Base-by-base conservation (phyloP, 2,329 filamentous ascomycete genomes). In the Exophiala alcalophila region DNA sequence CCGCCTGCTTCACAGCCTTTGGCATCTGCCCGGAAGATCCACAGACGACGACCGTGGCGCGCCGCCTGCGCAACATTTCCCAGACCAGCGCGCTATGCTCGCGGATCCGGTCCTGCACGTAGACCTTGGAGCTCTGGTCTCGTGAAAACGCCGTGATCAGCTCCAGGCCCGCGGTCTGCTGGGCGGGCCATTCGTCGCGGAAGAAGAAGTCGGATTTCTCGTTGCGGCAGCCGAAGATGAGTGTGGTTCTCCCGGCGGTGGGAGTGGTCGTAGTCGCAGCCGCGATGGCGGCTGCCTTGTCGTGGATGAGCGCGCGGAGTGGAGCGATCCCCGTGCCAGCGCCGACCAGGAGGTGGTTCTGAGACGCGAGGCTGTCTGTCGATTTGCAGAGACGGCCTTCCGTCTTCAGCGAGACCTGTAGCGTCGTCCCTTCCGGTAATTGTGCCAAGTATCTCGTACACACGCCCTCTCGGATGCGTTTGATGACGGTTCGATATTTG, bases 161-260 rank as follows among this genome's bases (percentile, higher is more conserved):
- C 5, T 71, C 65, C 4, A 86, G 62, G 2, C 67, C 63, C 1
- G 72, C 51, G 1, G 35, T 19, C 2, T 19, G 29, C 9, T 81
- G 53, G 0, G 58, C 27, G 1, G 67, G 57, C 89, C 89, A 96
- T 50, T 97, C 90, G 0, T 81, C 64, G 4, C 71, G 64, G 61
- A 92, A 98, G 66, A 89, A 90, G 65, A 79, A 96, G 61, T 98
- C 92, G 0, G 83, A 77, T 0, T 68, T 57, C 8, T 71, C 66
- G 57, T 86, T 94, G 21, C 92, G 81, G 52, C 86, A 88, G 8
- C 92, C 92, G 54, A 88, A 97, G 64, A 97, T 83, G 2, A 98
- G 71, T 1, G 86, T 56, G 3, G 73, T 73, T 0, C 70, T 67
- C 4, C 69, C 72, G 16, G 62, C 51, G 14, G 59, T 38, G 4